Conservation (phyloP, 768 basidiomycete species). For the Xerocomus potaroensis region DNA sequence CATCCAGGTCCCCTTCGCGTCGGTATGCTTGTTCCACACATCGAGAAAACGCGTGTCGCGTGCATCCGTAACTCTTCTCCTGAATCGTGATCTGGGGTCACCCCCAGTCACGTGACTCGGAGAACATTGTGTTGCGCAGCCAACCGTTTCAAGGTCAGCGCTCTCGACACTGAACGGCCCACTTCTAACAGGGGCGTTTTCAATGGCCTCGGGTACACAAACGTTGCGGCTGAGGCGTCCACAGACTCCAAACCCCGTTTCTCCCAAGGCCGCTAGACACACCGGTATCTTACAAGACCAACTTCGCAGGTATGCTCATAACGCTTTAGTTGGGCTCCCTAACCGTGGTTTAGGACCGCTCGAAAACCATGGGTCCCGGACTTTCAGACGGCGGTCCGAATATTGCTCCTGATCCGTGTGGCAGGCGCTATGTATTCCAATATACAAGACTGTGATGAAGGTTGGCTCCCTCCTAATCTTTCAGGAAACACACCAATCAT, state of each 20-base stretch:
- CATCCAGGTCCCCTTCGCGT: not conserved
- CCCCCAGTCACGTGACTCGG: conserved; percentile 15
- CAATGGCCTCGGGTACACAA: conserved; percentile 45
- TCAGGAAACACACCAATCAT: not conserved
- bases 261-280: conserved; percentile 42
- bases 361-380: conserved; percentile 82
- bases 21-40: not conserved
- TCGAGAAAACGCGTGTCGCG: not conserved
- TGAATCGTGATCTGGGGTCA: no score
- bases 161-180: no score
- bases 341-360: conserved; percentile 44
- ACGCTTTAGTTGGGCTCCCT: conserved; percentile 5
- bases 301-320: conserved; percentile 55
- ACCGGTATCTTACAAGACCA: conserved; percentile 77
- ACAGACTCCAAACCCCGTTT: conserved; percentile 19
- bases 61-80: no score
- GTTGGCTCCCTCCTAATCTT: conserved; percentile 35
- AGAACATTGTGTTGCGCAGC: no score
- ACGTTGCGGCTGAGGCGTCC: conserved; percentile 50
- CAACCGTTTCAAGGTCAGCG: no score
- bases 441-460: conserved; percentile 96
- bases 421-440: conserved; percentile 92
- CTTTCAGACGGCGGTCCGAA: conserved; percentile 78
- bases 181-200: no score
- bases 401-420: conserved; percentile 77